Percentiles rank a stretch among this genome's conserved stretches.
phyloP scores from a whole-genome alignment of 805 yeast genomes.

The Grigorovia yakushimaensis region DNA sequence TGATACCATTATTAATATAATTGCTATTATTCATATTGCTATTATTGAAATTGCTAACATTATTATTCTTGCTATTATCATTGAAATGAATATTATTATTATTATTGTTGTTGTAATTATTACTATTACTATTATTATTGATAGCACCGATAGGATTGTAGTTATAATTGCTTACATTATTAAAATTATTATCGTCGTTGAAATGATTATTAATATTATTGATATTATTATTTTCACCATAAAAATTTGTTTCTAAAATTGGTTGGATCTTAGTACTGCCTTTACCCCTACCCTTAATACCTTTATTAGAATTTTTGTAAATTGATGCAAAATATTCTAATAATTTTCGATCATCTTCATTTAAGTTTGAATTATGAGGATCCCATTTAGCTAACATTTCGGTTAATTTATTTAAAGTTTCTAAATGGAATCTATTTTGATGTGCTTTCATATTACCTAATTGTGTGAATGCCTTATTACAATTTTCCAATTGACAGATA shows the following conservation, averaged over 20 bases:
- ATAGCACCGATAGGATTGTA: too few relatives aligned
- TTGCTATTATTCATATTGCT: too few relatives aligned
- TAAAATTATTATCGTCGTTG: constrained; percentile 1
- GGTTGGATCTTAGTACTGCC: constrained; percentile 15
- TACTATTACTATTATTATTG: not conserved
- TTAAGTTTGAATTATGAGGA: constrained; percentile 38
- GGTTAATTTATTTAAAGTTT: constrained; percentile 59
- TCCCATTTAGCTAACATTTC: constrained; percentile 55
- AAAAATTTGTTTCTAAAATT: not conserved
- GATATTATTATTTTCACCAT: not conserved
- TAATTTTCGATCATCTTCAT: constrained; percentile 56
- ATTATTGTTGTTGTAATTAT: constrained; percentile 1
- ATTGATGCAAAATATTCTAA: constrained; percentile 70
- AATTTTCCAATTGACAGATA: constrained; percentile 68
- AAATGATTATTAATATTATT: not conserved
- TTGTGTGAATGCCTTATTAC: constrained; percentile 82
- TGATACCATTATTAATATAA: too few relatives aligned
- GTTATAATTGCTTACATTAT: not conserved
- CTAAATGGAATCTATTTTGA: constrained; percentile 79
- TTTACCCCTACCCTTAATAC: constrained; percentile 86
- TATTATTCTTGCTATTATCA: not conserved
- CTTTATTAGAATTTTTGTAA: constrained; percentile 82
- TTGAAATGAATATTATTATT: not conserved
- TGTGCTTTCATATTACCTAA: constrained; percentile 90
- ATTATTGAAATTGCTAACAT: not conserved